Percentiles rank a stretch among this genome's conserved stretches.
Evolutionary conservation across 2,329 filamentous ascomycete species (phyloP).

Genomic region (Ophiocordyceps camponoti-rufipedis): DNA sequence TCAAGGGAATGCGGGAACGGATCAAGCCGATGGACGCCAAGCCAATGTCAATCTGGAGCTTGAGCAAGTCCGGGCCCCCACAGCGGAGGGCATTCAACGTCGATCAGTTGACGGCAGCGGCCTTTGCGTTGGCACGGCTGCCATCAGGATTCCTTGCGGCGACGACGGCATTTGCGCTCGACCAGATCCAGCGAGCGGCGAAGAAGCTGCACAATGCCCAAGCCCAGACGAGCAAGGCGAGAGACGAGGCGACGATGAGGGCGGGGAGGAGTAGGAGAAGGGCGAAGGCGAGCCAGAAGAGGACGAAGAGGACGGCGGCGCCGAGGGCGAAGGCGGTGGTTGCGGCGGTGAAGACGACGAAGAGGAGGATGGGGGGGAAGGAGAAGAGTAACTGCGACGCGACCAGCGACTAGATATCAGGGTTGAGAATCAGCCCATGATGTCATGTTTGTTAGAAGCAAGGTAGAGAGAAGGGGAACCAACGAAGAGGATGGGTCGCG

Average conservation of each 20-base stretch:
- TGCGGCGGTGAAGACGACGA: conserved; percentile 45
- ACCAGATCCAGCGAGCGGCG: conserved; percentile 24
- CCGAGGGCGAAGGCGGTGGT: conserved; percentile 44
- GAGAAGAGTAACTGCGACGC: conserved; percentile 45
- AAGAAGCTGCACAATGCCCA: conserved; percentile 46
- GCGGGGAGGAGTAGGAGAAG: conserved; percentile 50
- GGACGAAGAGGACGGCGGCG: conserved; percentile 43
- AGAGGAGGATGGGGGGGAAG: conserved; percentile 48
- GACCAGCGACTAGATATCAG: conserved; percentile 42
- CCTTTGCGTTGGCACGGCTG: not conserved
- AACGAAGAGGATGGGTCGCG: conserved; percentile 54
- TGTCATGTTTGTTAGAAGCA: not conserved
- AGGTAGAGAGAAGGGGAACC: conserved; percentile 9
- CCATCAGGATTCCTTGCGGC: conserved; percentile 2
- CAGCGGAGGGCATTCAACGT: too few species aligned
- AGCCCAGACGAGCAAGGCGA: conserved; percentile 47
- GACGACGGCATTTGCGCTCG: conserved; percentile 13
- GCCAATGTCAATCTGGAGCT: not conserved
- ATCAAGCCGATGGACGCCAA: not conserved
- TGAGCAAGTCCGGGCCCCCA: not conserved
- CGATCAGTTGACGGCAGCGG: too few species aligned
- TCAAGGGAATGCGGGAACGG: not conserved
- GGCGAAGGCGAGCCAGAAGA: conserved; percentile 50
- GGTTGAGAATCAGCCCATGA: too few species aligned
- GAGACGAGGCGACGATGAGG: conserved; percentile 43